phyloP scores from a whole-genome alignment of 306 rosid genomes.

The Pachyrhizus erosus region DNA sequence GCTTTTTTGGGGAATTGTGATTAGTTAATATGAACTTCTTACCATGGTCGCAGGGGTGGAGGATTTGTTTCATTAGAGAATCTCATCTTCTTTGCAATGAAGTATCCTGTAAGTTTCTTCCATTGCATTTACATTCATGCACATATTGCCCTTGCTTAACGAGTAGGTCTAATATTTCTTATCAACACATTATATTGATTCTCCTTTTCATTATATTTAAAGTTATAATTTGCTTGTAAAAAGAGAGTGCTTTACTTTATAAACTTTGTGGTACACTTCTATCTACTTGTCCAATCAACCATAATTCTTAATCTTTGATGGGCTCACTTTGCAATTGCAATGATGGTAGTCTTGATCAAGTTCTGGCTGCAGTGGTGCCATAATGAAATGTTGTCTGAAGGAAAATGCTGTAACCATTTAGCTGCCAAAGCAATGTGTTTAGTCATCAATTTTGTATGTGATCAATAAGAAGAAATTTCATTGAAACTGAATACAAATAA shows the following conservation, averaged over 20 bases:
- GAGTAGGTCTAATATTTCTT: background rate
- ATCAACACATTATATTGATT: background rate
- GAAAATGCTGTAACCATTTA: no score
- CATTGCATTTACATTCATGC: slow-evolving; percentile 24
- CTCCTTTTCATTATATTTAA: background rate
- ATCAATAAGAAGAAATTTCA: no score
- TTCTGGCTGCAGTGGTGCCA: no score
- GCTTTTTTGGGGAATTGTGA: background rate
- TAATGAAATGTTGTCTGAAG: no score
- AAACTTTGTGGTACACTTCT: background rate
- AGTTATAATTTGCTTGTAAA: slow-evolving; percentile 7
- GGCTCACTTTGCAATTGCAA: no score
- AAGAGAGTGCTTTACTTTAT: background rate
- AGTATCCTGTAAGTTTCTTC: slow-evolving; percentile 77
- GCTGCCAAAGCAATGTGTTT: no score
- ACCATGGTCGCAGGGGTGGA: slow-evolving; percentile 78
- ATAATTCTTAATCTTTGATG: no score
- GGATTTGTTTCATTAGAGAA: slow-evolving; percentile 94
- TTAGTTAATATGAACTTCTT: slow-evolving; percentile 33
- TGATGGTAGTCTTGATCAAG: no score
- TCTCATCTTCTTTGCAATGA: slow-evolving; percentile 83
- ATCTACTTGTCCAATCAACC: background rate
- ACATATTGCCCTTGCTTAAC: background rate
- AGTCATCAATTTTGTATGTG: no score
- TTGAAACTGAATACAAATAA: no score